Base-by-base conservation (phyloP, 2,329 filamentous ascomycete genomes). In the Cercospora janseana region DNA sequence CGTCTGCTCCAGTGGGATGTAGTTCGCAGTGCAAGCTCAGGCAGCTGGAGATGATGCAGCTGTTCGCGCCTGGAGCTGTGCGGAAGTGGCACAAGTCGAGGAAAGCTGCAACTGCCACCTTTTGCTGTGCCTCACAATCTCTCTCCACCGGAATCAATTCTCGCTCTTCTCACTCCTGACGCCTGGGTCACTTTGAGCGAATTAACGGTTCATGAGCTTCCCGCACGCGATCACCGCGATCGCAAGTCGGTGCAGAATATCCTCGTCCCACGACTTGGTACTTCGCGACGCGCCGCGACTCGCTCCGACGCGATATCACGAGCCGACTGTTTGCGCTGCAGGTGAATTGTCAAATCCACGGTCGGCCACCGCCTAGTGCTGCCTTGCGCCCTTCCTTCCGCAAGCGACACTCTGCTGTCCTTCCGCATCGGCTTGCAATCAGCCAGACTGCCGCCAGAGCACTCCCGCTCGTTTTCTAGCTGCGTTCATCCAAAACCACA, bases 41-140 rank as follows among this genome's bases (percentile, higher is more conserved):
- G 48, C 48, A 40, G 52, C 49, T 55, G 44, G 48, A 29, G 52
- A 49, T 55, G 52, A 51, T 51, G 48, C 44, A 49, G 42, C 51
- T 53, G 41, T 27, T 44, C 43, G 47, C 47, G 47, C 38, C 28
- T 49, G 37, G 15, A 43, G 47, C 38, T 49, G 24, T 20, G 26
- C 29, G 32, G 23, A 13, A 21, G 40, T 37, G 44, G 23, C 35
- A 48, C 35, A 52, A 52, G 44, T 52, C 29, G 44, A 27, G 15
- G 49, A 12, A 9, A 40, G 35, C 35, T 40, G n/a, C 21, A 13
- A 23, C 21, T 40, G 35, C 35, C 23, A n/a, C 35, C 13, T 23
- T 20, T 43, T 15, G 9, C 40, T n/a, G n/a, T n/a, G n/a, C n/a
- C n/a, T n/a, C n/a, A n/a, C n/a, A n/a, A n/a, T n/a, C n/a, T n/a